These are phyloP conservation scores for Schizothecium vesticola DNA, from an alignment of 495 filamentous ascomycete genomes.

Conservation along the genomic window DNA sequence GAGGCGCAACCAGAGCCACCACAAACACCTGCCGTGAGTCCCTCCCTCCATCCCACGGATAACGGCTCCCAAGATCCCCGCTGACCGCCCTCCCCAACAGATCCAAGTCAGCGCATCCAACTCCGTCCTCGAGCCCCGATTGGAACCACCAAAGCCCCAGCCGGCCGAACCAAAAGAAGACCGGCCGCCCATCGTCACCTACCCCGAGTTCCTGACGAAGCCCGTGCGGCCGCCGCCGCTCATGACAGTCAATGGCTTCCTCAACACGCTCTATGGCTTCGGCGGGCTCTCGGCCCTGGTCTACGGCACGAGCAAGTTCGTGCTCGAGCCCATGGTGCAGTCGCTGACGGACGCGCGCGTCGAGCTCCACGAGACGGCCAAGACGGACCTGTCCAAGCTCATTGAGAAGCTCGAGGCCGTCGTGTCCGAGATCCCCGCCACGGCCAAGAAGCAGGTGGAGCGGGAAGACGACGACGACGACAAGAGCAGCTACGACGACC, in stretches of 20 bases:
- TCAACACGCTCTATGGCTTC: slow-evolving; percentile 74
- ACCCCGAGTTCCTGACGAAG: slow-evolving; percentile 86
- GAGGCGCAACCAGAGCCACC: slow-evolving; percentile 27
- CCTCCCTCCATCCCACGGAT: neutral
- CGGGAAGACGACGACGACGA: slow-evolving; percentile 29
- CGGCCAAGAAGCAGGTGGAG: neutral
- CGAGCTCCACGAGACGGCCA: slow-evolving; percentile 64
- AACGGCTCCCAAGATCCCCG: neutral
- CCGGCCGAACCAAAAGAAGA: slow-evolving; percentile 34
- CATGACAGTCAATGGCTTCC: slow-evolving; percentile 66
- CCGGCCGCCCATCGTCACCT: slow-evolving; percentile 87
- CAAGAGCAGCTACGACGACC: slow-evolving; percentile 49
- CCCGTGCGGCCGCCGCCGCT: slow-evolving; percentile 59
- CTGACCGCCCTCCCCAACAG: neutral
- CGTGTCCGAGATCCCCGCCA: slow-evolving; percentile 54
- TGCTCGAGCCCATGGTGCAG: slow-evolving; percentile 78
- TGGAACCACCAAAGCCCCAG: slow-evolving; percentile 9
- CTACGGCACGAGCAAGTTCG: slow-evolving; percentile 76
- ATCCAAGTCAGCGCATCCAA: neutral
- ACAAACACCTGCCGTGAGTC: slow-evolving; percentile 10
- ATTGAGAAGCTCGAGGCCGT: slow-evolving; percentile 67
- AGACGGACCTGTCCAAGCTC: slow-evolving; percentile 58
- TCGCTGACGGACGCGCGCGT: slow-evolving; percentile 72
- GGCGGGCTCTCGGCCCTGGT: slow-evolving; percentile 62
- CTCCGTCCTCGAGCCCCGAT: neutral